A percentile compares a stretch with the other conserved stretches of the same genome.
phyloP scores from a whole-genome alignment of 2,329 filamentous ascomycete genomes.

The Chalara sp. region DNA sequence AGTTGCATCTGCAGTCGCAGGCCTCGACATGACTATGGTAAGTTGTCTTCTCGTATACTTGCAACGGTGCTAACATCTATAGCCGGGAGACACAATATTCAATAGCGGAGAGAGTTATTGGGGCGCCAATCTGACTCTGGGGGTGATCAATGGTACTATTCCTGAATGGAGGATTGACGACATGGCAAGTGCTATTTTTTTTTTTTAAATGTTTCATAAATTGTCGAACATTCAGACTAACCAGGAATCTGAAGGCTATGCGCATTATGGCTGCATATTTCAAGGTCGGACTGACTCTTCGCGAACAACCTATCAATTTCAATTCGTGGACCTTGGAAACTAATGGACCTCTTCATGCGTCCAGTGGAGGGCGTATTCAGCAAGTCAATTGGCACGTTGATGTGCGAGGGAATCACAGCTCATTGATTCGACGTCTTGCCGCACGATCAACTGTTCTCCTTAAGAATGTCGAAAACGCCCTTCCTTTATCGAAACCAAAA shows the following conservation, averaged over 20 bases:
- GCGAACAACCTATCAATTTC: conserved; percentile 61
- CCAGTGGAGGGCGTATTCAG: conserved; percentile 53
- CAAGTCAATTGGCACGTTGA: conserved; percentile 78
- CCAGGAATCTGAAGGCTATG: conserved; percentile 41
- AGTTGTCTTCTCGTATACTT: too few species aligned
- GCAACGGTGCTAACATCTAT: too few species aligned
- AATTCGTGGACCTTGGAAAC: conserved; percentile 80
- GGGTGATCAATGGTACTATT: conserved; percentile 82
- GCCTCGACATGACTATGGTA: not conserved
- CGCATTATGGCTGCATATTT: conserved; percentile 70
- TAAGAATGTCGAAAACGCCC: conserved; percentile 67
- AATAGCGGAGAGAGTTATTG: conserved; percentile 57
- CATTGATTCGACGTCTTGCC: conserved; percentile 67
- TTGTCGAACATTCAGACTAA: too few species aligned
- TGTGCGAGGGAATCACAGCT: conserved; percentile 69
- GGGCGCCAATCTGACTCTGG: conserved; percentile 82
- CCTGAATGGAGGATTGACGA: conserved; percentile 85
- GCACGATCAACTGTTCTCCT: conserved; percentile 80
- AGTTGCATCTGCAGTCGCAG: not conserved
- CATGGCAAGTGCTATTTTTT: conserved; percentile 41
- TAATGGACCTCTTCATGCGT: not conserved
- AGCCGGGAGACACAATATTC: conserved; percentile 75
- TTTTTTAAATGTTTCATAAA: too few species aligned
- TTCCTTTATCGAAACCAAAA: conserved; percentile 75
- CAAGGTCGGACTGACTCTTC: conserved; percentile 53